Conservation (phyloP, 257 asterid genomes). For the Solanum phureja region DNA sequence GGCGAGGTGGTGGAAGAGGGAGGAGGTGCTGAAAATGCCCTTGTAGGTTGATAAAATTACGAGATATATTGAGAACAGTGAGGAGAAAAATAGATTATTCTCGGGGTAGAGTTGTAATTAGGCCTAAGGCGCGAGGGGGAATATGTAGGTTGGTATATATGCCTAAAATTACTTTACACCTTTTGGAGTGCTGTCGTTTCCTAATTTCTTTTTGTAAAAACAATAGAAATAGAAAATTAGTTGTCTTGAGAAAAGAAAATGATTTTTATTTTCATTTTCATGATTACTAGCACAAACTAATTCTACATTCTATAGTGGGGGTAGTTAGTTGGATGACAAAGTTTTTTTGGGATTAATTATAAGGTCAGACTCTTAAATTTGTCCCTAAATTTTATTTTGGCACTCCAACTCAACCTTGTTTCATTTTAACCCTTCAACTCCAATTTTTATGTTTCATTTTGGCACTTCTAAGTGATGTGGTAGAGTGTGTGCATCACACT, state of each 20-base stretch:
- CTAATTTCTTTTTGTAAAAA: background rate
- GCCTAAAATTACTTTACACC: background rate
- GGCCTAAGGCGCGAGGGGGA: background rate
- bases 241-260: background rate
- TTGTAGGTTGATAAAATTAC: background rate
- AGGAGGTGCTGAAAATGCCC: background rate
- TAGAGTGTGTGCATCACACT: too few relatives aligned
- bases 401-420: too few relatives aligned
- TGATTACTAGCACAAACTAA: background rate
- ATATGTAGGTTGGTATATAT: background rate
- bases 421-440: too few relatives aligned
- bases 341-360: background rate
- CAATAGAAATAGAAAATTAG: background rate
- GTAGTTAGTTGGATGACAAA: background rate
- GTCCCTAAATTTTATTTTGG: too few relatives aligned
- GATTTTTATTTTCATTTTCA: background rate
- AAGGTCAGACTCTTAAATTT: too few relatives aligned
- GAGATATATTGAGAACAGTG: background rate
- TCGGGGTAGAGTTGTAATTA: background rate
- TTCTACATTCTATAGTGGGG: background rate
- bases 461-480: too few relatives aligned
- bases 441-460: too few relatives aligned
- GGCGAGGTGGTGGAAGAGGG: background rate
- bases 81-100: background rate
- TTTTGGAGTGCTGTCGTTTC: background rate